Evolutionary conservation across 23 red algal species (phyloP).

Genomic region (Gracilaria gracilis): DNA sequence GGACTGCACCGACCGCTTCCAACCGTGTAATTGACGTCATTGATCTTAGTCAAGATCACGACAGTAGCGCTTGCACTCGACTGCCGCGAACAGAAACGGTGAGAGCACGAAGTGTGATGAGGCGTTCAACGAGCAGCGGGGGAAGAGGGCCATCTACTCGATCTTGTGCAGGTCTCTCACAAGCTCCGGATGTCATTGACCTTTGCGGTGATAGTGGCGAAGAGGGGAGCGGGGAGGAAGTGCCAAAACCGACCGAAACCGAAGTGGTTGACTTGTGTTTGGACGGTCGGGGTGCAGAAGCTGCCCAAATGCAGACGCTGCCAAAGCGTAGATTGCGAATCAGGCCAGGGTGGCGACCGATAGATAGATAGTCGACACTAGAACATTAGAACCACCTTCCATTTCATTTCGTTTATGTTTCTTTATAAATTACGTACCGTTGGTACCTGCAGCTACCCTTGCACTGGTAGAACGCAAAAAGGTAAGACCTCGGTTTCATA

Average conservation of each 20-base stretch:
- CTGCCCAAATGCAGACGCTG: too few relatives aligned
- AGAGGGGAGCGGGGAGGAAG: background rate
- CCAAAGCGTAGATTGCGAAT: background rate
- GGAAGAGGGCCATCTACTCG: background rate
- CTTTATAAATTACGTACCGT: too few relatives aligned
- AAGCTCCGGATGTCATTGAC: background rate
- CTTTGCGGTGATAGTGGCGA: background rate
- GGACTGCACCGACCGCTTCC: background rate
- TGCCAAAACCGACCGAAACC: background rate
- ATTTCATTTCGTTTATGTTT: too few relatives aligned
- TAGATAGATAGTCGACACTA: too few relatives aligned
- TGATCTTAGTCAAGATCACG: background rate
- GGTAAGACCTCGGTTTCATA: too few relatives aligned
- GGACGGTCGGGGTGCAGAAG: background rate
- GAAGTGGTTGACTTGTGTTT: conserved; percentile 11
- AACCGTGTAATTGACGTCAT: background rate
- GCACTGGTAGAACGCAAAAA: too few relatives aligned
- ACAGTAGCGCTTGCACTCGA: background rate
- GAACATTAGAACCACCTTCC: too few relatives aligned
- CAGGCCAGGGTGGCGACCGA: too few relatives aligned
- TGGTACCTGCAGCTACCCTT: too few relatives aligned
- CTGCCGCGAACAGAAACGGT: background rate
- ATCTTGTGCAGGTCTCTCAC: background rate
- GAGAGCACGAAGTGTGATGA: background rate
- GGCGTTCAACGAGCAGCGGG: background rate